Evolutionary conservation across 441 rosid genomes (phyloP).

Genomic region (Populus hybrid): DNA sequence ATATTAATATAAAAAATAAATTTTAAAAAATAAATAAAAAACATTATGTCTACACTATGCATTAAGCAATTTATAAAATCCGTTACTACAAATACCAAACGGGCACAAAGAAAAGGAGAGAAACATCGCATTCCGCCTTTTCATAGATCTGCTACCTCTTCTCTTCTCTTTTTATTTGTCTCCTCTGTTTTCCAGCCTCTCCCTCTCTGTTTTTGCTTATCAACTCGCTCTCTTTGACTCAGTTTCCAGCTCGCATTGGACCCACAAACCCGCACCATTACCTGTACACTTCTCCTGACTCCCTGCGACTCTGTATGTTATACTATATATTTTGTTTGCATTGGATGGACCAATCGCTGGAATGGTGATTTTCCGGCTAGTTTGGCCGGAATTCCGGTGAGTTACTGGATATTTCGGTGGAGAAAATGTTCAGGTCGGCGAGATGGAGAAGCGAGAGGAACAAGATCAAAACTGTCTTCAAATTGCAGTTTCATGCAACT

Average conservation of each 20-base stretch:
- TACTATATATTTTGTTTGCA: slow-evolving; percentile 7
- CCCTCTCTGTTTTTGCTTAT: not conserved
- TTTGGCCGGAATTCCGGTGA: slow-evolving; percentile 37
- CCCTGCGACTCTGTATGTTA: not conserved
- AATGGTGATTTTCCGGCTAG: slow-evolving; percentile 29
- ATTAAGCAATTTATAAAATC: too few relatives aligned
- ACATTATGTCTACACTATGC: too few relatives aligned
- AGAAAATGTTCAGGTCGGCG: slow-evolving; percentile 71
- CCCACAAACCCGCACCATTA: not conserved
- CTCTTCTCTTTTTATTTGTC: slow-evolving; percentile 8
- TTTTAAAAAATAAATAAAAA: too few relatives aligned
- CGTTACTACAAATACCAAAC: too few relatives aligned
- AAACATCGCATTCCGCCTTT: slow-evolving; percentile 23
- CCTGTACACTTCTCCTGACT: not conserved
- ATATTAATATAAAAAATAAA: too few relatives aligned
- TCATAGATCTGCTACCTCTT: slow-evolving; percentile 27
- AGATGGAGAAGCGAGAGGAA: slow-evolving; percentile 81
- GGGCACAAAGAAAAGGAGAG: not conserved
- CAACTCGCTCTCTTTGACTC: slow-evolving; percentile 13
- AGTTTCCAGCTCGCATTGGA: slow-evolving; percentile 19
- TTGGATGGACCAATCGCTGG: slow-evolving; percentile 26
- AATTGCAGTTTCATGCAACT: slow-evolving; percentile 77
- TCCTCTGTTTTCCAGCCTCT: not conserved
- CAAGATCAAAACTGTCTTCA: slow-evolving; percentile 72
- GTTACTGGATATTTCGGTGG: slow-evolving; percentile 18